A percentile compares a stretch with the other conserved stretches of the same genome.
phyloP scores from a whole-genome alignment of 495 filamentous ascomycete species.

The Hyaloscypha variabilis region DNA sequence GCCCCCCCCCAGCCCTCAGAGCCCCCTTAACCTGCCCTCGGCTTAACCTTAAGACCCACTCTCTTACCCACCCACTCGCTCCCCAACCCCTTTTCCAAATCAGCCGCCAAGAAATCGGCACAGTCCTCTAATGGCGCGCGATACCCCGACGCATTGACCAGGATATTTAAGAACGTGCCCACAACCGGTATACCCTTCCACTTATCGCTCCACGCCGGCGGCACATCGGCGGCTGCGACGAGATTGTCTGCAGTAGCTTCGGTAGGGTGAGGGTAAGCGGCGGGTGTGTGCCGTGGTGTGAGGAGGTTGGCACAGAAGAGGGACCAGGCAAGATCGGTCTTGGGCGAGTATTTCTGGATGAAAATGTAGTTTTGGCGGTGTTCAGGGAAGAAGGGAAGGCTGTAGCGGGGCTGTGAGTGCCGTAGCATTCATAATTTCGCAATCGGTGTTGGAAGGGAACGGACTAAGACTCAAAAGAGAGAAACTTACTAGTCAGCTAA shows the following conservation, averaged over 20 bases:
- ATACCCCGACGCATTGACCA: constrained; percentile 6
- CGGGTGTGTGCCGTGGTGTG: constrained; percentile 11
- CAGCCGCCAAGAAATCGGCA: constrained; percentile 24
- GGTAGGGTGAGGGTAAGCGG: too few relatives aligned
- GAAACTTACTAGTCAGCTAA: constrained; percentile 2
- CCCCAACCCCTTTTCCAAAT: constrained; percentile 22
- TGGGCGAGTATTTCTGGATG: constrained; percentile 5
- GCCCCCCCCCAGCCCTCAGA: too few relatives aligned
- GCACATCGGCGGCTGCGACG: constrained; percentile 12
- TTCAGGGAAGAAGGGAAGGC: constrained; percentile 3
- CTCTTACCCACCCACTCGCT: constrained; percentile 21
- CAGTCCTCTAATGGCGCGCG: constrained; percentile 10
- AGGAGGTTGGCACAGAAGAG: constrained; percentile 18
- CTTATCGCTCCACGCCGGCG: constrained; percentile 13
- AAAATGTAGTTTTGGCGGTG: constrained; percentile 14
- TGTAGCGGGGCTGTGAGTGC: too few relatives aligned
- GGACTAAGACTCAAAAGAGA: background rate
- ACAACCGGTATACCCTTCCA: constrained; percentile 14
- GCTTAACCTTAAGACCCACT: constrained; percentile 43
- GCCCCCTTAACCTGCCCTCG: constrained; percentile 26
- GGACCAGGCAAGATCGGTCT: constrained; percentile 14
- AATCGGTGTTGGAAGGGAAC: too few relatives aligned
- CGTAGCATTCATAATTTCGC: too few relatives aligned
- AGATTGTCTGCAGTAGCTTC: too few relatives aligned
- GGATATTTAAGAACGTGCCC: constrained; percentile 13